Percentiles rank a stretch among this genome's conserved stretches.
Conservation (phyloP, 2,329 filamentous ascomycete genomes). For the Ophiocordyceps camponoti-leonardi region DNA sequence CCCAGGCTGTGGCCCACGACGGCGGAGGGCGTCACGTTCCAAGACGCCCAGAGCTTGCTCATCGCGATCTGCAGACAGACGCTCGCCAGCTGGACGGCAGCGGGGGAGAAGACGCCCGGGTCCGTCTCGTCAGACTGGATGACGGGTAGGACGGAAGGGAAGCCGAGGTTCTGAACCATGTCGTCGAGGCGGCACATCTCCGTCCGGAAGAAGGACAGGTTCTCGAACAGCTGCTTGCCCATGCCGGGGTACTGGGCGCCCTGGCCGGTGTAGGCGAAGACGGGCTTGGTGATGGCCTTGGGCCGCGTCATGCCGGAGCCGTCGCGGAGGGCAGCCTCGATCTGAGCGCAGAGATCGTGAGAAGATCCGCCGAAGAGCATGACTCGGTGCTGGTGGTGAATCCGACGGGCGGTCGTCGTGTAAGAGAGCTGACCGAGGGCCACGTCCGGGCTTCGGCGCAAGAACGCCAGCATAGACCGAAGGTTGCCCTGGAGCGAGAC, state of each 20-base stretch:
- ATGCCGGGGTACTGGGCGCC: slow-evolving; percentile 14
- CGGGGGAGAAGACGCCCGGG: slow-evolving; percentile 2
- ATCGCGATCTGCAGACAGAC: slow-evolving; percentile 21
- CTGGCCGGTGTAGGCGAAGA: slow-evolving; percentile 25
- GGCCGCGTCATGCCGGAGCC: background rate
- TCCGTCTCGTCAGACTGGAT: slow-evolving; percentile 18
- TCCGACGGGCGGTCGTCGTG: slow-evolving; percentile 30
- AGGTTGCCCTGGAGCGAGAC: slow-evolving; percentile 10
- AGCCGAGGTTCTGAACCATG: slow-evolving; percentile 11
- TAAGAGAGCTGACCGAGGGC: slow-evolving; percentile 30
- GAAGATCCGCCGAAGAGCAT: background rate
- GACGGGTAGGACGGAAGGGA: slow-evolving; percentile 19
- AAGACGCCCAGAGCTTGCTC: slow-evolving; percentile 17
- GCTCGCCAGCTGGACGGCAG: slow-evolving; percentile 17
- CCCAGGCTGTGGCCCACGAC: slow-evolving; percentile 36
- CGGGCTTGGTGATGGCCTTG: slow-evolving; percentile 5
- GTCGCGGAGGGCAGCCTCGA: background rate
- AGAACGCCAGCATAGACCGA: slow-evolving; percentile 17
- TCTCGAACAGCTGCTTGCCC: slow-evolving; percentile 13
- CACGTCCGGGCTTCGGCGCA: slow-evolving; percentile 19
- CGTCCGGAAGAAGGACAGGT: slow-evolving; percentile 11
- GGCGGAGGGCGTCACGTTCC: slow-evolving; percentile 21
- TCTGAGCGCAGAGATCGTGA: background rate
- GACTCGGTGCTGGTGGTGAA: slow-evolving; percentile 1
- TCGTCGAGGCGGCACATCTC: slow-evolving; percentile 13